A percentile compares a stretch with the other conserved stretches of the same genome.
phyloP scores from a whole-genome alignment of 164 flowering plant species.

The Malania oleifera region DNA sequence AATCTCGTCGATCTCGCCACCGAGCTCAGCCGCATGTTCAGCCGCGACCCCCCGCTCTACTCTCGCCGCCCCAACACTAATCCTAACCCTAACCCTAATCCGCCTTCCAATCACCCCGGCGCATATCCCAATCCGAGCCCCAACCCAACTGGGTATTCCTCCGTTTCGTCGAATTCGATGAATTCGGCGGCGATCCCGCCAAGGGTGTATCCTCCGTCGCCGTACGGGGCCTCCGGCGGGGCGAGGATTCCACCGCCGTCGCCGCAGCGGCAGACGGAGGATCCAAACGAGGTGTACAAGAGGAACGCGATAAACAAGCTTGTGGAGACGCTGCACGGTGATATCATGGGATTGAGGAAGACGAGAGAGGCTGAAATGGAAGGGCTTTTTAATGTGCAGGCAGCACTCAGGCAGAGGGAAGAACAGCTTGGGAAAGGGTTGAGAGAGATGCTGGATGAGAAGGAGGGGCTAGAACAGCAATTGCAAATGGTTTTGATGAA shows the following conservation, averaged over 20 bases:
- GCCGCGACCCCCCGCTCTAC: constrained; percentile 7
- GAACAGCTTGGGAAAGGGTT: background rate
- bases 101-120: background rate
- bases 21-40: background rate
- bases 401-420: constrained; percentile 1
- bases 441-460: constrained; percentile 9
- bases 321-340: background rate
- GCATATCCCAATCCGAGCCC: background rate
- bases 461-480: constrained; percentile 7
- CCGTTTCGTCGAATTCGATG: background rate
- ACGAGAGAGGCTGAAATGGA: constrained; percentile 6
- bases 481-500: constrained; percentile 10
- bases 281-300: background rate
- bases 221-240: background rate
- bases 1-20: constrained; percentile 3
- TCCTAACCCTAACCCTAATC: background rate
- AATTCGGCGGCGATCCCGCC: background rate
- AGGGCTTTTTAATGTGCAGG: constrained; percentile 1
- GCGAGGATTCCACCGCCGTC: background rate
- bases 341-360: background rate
- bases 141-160: background rate
- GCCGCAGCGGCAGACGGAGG: constrained; percentile 1
- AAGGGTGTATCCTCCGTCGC: background rate
- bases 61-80: constrained; percentile 6
- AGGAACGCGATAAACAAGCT: background rate